Evolutionary conservation across 768 basidiomycete genomes (phyloP), one percentile per base, ranked within the genome.

Genomic region (Tulasnella sp.): DNA sequence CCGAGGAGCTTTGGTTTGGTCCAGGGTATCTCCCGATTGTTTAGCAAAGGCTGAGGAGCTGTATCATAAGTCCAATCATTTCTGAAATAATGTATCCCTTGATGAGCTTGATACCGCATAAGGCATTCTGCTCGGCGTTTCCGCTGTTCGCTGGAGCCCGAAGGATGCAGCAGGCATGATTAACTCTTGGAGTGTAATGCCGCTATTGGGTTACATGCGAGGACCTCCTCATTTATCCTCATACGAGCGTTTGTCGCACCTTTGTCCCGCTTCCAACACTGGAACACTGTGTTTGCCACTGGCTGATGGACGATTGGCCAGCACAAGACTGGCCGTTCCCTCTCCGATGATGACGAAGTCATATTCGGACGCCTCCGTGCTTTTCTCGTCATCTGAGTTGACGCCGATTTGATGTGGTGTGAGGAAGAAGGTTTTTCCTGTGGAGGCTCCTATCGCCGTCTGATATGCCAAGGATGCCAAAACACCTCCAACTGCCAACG

Each of bases 1-100:
- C 85, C 85, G 4, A 88, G 75, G 67, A 87, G 72, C 65, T 80
- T 85, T 1, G 71, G 84, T 70, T 72, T 65, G 72, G 72, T 19
- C 75, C 74, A 31, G 70, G 72, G 1, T 79, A 78, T 60, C 76
- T 69, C 4, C 63, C 60, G 44, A 25, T 50, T 29, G 4, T 59
- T 49, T 8, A 29, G 30, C 11, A 10, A 30, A 2, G 24, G 10
- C 48, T 59, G 57, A 9, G 57, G 57, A 24, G 19, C 15, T 5
- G 60, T 61, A 17, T 44, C 24, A 25, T 61, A 56, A 4, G 41
- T 41, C 60, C 60, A 61, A 27, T 61, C 60, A 44, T 43, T n/a
- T n/a, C 12, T 38, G 34, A 7, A 15, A 38, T 38, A 15, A 38
- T 5, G 7, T 15, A 38, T n/a, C n/a, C 5, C 15, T 38, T 38